phyloP scores from a whole-genome alignment of 192 early-diverging fungal genomes.

The Backusella macrospora region DNA sequence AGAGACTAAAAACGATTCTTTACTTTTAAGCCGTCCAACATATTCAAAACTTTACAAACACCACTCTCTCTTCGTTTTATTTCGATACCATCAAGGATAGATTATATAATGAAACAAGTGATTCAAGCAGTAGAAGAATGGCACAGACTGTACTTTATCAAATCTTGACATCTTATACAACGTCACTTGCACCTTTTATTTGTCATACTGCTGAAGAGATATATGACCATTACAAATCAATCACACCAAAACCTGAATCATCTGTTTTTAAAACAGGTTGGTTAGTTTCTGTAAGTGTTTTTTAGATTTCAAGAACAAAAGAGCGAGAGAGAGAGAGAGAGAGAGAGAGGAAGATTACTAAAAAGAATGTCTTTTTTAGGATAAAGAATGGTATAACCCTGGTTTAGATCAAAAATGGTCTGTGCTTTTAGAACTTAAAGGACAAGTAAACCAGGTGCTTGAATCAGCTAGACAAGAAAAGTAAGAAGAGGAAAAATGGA shows the following conservation, averaged over 20 bases:
- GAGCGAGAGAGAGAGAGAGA: too few relatives aligned
- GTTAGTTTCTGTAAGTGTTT: slow-evolving; percentile 50
- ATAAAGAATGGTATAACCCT: slow-evolving; percentile 47
- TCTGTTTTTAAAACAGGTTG: slow-evolving; percentile 64
- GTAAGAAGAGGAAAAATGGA: slow-evolving; percentile 20
- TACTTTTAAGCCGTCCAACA: slow-evolving; percentile 55
- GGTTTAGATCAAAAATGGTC: slow-evolving; percentile 46
- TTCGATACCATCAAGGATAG: slow-evolving; percentile 82
- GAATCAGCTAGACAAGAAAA: slow-evolving; percentile 58
- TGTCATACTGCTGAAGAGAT: slow-evolving; percentile 75
- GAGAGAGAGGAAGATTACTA: too few relatives aligned
- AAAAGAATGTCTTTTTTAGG: too few relatives aligned
- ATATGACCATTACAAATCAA: slow-evolving; percentile 61
- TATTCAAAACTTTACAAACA: slow-evolving; percentile 69
- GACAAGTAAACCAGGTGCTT: slow-evolving; percentile 54
- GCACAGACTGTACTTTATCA: slow-evolving; percentile 66
- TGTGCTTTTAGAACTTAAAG: slow-evolving; percentile 46
- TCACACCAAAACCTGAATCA: slow-evolving; percentile 44
- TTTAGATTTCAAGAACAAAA: too few relatives aligned
- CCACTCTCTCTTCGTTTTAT: slow-evolving; percentile 73
- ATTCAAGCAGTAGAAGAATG: slow-evolving; percentile 52
- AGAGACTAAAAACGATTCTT: neutral
- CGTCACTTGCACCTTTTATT: slow-evolving; percentile 64
- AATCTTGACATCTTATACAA: slow-evolving; percentile 64
- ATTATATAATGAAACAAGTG: slow-evolving; percentile 61